Evolutionary conservation across 768 basidiomycete genomes (phyloP), one percentile per base, ranked within the genome.

Genomic region (Boletus reticuloceps): DNA sequence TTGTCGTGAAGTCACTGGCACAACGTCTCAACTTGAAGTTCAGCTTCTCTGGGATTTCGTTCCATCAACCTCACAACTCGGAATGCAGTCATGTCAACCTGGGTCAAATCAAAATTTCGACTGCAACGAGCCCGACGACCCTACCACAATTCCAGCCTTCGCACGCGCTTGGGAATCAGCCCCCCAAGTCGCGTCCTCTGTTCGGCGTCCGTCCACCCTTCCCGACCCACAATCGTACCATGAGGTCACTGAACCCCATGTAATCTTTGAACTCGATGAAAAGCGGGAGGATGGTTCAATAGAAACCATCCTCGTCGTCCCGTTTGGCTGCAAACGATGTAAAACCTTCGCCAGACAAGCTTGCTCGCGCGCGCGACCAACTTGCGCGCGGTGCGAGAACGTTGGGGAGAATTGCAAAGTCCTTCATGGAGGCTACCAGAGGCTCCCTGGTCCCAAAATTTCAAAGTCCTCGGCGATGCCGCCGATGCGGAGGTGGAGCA

Each of bases 181-280:
- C 0, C 25, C 47, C 3, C 39, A 46, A 37, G 62, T 65, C 29
- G n/a, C 6, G 12, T 44, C 58, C 27, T 47, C 64, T 1, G 66
- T 72, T 27, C 70, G 70, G 12, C 64, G 70, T 32, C 69, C 69
- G 16, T 47, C 58, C n/a, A 55, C 27, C 4, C 58, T 54, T 13
- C 66, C 60, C 2, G 51, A 58, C 34, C 60, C 57, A 19, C 3
- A 41, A 5, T 39, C 34, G 8, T 72, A 65, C 47, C 69, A 70
- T 11, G 25, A 51, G 16, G 45, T 2, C 22, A 53, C 70, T 50
- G 63, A 69, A 32, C 46, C 60, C 14, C 19, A 51, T 8, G 53
- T 54, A 3, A 70, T 70, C 10, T 72, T 72, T 32, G 69, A 72
- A 40, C 59, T 70, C 39, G 51, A 64, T 6, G 58, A 61, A 54